Evolutionary conservation across 768 basidiomycete species (phyloP).

Genomic region (Phaeotremella fagi): DNA sequence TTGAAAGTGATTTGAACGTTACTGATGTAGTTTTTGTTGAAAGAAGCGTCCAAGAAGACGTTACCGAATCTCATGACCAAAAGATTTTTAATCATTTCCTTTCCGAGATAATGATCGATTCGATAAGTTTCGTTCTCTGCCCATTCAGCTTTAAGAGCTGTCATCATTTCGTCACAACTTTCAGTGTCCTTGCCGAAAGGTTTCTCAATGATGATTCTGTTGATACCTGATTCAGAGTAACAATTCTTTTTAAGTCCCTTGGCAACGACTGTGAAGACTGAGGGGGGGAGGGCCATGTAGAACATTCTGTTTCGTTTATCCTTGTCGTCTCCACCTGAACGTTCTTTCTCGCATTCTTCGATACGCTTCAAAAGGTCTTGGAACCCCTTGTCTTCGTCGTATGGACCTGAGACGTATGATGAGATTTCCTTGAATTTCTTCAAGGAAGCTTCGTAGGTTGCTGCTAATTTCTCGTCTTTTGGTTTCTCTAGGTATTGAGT

Average conservation of each 20-base stretch:
- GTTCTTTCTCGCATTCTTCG: slow-evolving; percentile 68
- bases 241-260: slow-evolving; percentile 74
- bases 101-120: slow-evolving; percentile 98
- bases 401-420: slow-evolving; percentile 79
- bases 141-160: slow-evolving; percentile 79
- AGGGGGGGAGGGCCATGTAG: slow-evolving; percentile 93
- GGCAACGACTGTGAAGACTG: slow-evolving; percentile 86
- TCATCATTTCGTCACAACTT: slow-evolving; percentile 71
- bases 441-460: slow-evolving; percentile 54
- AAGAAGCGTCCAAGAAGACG: slow-evolving; percentile 75
- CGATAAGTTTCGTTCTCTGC: slow-evolving; percentile 96
- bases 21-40: slow-evolving; percentile 94
- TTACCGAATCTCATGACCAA: slow-evolving; percentile 95
- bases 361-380: slow-evolving; percentile 69
- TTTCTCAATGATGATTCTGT: slow-evolving; percentile 95
- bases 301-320: slow-evolving; percentile 71
- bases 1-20: slow-evolving; percentile 99
- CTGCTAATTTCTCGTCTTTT: slow-evolving; percentile 59
- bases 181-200: slow-evolving; percentile 94
- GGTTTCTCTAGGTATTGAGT: slow-evolving; percentile 76
- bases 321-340: slow-evolving; percentile 52
- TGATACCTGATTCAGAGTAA: slow-evolving; percentile 68
- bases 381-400: slow-evolving; percentile 79
- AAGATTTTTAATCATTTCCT: slow-evolving; percentile 99
- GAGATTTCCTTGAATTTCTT: slow-evolving; percentile 77